Evolutionary conservation across 169 alveolate species (phyloP).

Genomic region (Eimeria sp.): DNA sequence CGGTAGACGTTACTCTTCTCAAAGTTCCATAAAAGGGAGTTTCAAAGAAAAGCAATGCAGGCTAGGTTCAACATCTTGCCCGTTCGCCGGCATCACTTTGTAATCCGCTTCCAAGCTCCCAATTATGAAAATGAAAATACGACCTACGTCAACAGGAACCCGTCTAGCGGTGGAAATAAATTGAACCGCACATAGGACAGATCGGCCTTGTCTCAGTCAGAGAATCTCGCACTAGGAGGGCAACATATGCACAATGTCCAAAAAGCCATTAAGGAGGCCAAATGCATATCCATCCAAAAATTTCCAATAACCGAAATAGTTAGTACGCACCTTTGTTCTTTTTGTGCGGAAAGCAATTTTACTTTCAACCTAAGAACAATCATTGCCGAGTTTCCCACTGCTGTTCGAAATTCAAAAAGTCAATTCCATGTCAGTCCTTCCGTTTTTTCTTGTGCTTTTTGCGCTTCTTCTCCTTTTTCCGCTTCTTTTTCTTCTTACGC

Average conservation of each 20-base stretch:
- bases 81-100: neutral
- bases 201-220: neutral
- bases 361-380: neutral
- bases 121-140: neutral
- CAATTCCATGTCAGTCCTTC: neutral
- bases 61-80: neutral
- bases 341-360: neutral
- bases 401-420: neutral
- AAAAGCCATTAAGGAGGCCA: neutral
- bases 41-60: neutral
- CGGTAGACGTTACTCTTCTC: neutral
- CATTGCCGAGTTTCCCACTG: neutral
- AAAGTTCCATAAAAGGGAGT: neutral
- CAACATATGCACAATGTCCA: neutral
- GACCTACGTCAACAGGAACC: neutral
- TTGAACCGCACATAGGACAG: neutral
- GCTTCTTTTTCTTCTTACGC: conserved; percentile 29
- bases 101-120: neutral
- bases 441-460: conserved; percentile 24
- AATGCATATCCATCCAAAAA: neutral
- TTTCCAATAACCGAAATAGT: neutral
- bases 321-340: neutral
- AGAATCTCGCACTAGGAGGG: neutral
- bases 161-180: neutral
- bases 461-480: conserved; percentile 19